Evolutionary conservation across 2,329 filamentous ascomycete species (phyloP), one percentile per base, ranked within the genome.

Genomic region (Cladophialophora carrionii): DNA sequence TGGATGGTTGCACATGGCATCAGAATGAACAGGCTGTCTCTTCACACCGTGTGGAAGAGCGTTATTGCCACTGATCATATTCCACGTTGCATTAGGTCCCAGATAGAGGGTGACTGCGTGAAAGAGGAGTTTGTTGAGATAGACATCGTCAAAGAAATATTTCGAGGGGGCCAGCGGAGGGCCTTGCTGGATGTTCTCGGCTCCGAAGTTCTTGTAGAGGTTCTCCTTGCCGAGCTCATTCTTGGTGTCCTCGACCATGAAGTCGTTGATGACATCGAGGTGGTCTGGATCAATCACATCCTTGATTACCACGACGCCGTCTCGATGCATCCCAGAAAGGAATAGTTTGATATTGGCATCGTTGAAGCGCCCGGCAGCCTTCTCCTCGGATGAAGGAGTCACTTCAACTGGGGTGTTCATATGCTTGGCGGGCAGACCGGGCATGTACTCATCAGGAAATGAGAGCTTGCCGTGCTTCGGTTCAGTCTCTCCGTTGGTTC

Each of bases 241-340:
- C 34, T 64, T 65, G 57, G 76, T 74, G 8, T 79, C 73, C 10
- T 69, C 70, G 1, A 85, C 78, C 86, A 88, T 89, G 68, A 83
- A 84, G 53, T 71, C 67, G 71, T 88, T 88, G 32, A 89, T 76
- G 7, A 72, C 69, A 65, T 77, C 72, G n/a, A 78, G 61, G 46
- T 61, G 58, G 24, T 65, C 66, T 26, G 57, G 48, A 8, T 57
- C n/a, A 24, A 68, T 61, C 6, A 64, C 57, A 34, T 63, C 61
- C 24, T 66, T 68, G 43, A 79, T 71, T 9, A 78, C 69, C 46
- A 79, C 72, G 8, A 79, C 72, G 24, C 78, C 76, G 57, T 77
- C 76, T 24, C 68, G 65, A 58, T 78, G 75, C 62, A 64, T 61
- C 7, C 62, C 62, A 29, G 62, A 64, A 29, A 64, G 62, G 34